Evolutionary conservation across 2,329 filamentous ascomycete species (phyloP), one percentile per base, ranked within the genome.

Genomic region (Hypoxylon sp.): DNA sequence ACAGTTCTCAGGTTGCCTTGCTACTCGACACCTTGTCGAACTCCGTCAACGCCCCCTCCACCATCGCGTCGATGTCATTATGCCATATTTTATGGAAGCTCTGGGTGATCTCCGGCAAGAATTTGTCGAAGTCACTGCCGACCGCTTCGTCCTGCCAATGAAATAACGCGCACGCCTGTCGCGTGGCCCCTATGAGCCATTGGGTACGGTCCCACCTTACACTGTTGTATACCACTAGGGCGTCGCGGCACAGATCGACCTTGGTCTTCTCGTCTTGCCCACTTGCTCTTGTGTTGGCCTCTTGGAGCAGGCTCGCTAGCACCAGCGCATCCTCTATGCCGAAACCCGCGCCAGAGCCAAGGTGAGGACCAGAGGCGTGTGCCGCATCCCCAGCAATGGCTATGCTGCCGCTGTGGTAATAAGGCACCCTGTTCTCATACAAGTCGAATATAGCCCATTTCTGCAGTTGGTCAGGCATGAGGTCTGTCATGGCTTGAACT

Each of bases 371-470:
- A 0, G 76, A 72, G 0, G 83, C 82, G 60, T 86, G 83, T 3
- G 84, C 84, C 0, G 83, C 82, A 60, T 86, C 83, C 6, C 83
- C 83, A 0, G 83, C 73, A 2, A 86, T 63, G 41, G 79, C 81
- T 0, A 84, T 69, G 1, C 72, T 70, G 1, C 75, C 79, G 15
- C 72, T 71, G 33, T 74, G 70, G 65, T 81, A 86, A 3, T 70
- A 72, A 4, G 75, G 73, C 11, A 77, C 77, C 0, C 81, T 81
- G 5, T 75, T 69, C 17, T 82, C 79, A 11, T 60, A 58, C 73
- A 73, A 74, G 70, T 85, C 82, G 69, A 84, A 85, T 2, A 86
- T 74, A 1, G 78, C 82, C 82, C 83, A 86, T 54, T 82, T 80
- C 50, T 83, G 80, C 7, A 79, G 68, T 42, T 72, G 59, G 11